These are phyloP conservation scores for Rhinocladiella similis DNA, from an alignment of 2,329 filamentous ascomycete genomes.

Conservation along the genomic window DNA sequence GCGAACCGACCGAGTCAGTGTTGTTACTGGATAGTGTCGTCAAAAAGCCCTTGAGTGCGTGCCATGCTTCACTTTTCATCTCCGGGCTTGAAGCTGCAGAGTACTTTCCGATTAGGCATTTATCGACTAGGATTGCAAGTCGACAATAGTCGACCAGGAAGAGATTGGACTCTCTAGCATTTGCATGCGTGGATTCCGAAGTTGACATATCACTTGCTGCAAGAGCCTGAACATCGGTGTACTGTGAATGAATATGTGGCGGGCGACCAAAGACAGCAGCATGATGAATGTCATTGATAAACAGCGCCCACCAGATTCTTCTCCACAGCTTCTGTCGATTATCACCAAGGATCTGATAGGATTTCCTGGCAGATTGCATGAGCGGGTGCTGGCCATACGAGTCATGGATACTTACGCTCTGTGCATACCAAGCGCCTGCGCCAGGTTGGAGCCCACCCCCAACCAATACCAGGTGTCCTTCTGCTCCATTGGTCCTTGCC, in stretches of 20 bases:
- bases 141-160: slow-evolving; percentile 19
- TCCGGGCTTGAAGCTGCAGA: neutral
- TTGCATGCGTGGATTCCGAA: neutral
- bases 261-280: slow-evolving; percentile 29
- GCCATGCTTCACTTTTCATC: neutral
- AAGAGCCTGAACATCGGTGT: slow-evolving; percentile 26
- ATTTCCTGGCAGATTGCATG: slow-evolving; percentile 14
- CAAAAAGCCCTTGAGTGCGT: neutral
- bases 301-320: slow-evolving; percentile 27
- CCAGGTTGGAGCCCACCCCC: slow-evolving; percentile 28
- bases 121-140: slow-evolving; percentile 13
- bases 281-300: slow-evolving; percentile 27
- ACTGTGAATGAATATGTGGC: slow-evolving; percentile 29
- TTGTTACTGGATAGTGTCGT: neutral
- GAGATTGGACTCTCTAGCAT: neutral
- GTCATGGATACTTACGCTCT: slow-evolving; percentile 22
- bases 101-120: slow-evolving; percentile 1
- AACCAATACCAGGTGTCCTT: slow-evolving; percentile 34
- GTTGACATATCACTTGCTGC: slow-evolving; percentile 21
- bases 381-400: neutral
- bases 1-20: too few species aligned
- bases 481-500: slow-evolving; percentile 30
- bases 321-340: slow-evolving; percentile 21
- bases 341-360: slow-evolving; percentile 19
- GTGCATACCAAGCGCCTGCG: slow-evolving; percentile 31